Evolutionary conservation across 768 basidiomycete genomes (phyloP).

Genomic region (Phanerodontia chrysosporium): DNA sequence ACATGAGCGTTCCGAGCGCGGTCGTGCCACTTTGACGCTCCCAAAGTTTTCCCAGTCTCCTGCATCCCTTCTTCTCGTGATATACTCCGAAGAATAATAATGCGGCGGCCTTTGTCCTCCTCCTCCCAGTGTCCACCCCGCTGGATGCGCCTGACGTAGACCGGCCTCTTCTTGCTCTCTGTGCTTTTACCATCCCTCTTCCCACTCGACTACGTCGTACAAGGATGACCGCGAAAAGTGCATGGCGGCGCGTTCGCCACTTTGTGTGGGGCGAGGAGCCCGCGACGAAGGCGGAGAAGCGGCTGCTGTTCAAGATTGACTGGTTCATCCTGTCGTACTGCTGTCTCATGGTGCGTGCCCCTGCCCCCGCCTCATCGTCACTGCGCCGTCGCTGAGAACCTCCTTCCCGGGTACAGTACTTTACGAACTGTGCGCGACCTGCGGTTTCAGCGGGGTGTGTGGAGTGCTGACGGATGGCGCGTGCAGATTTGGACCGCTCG

Average conservation of each 20-base stretch:
- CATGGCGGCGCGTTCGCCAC: slow-evolving; percentile 13
- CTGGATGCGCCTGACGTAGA: too few species aligned
- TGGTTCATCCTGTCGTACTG: slow-evolving; percentile 69
- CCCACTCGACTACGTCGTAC: background rate
- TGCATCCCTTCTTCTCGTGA: too few species aligned
- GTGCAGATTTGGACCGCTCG: slow-evolving; percentile 59
- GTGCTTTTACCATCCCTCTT: too few species aligned
- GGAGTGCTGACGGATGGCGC: too few species aligned
- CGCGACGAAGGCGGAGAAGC: slow-evolving; percentile 40
- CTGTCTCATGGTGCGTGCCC: slow-evolving; percentile 53
- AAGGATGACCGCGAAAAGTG: background rate
- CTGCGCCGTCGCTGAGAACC: slow-evolving; percentile 14
- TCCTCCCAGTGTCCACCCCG: too few species aligned
- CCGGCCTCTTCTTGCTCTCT: background rate
- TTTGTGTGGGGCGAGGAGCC: slow-evolving; percentile 37
- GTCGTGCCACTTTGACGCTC: background rate
- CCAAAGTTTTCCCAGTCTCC: background rate
- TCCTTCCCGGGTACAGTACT: slow-evolving; percentile 39
- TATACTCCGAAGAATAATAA: too few species aligned
- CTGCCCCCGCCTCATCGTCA: background rate
- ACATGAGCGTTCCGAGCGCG: background rate
- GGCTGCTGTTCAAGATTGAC: slow-evolving; percentile 54
- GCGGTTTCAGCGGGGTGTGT: background rate
- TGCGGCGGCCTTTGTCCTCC: too few species aligned
- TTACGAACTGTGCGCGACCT: slow-evolving; percentile 51